Base-by-base conservation (phyloP, 805 yeast species). In the Nematodospora valgi region DNA sequence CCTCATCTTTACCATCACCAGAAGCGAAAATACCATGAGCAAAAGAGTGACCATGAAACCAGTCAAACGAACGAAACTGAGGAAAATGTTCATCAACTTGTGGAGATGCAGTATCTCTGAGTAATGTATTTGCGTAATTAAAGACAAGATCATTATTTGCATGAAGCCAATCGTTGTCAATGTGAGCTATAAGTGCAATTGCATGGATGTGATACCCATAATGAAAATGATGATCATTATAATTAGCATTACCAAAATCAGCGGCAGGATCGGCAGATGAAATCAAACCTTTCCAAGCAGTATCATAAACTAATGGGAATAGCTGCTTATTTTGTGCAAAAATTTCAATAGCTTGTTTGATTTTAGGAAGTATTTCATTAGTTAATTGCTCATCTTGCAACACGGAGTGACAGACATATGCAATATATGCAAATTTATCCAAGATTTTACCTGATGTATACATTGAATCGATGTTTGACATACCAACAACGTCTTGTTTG, bases 401-500 rank as follows among this genome's bases (percentile, higher is more conserved):
- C 13, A 91, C 70, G 42, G 70, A 79, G 36, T 82, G 79, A 24
- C 82, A 78, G 8, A 80, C 86, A 43, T 83, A 83, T 10, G 87
- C 68, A 34, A 93, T 73, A 70, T 84, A 83, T 0, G 98, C 96
- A 59, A 85, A 93, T 61, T 89, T 93, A 46, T 88, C 96, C 32
- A 89, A 64, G 18, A 78, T 71, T 56, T 93, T 91, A 9, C 98
- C 98, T 2, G 95, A 74, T 14, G 86, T 79, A 60, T 91, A 91
- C 85, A 89, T 89, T 0, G 96, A 86, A 43, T 86, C 86, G 8
- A 81, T 64, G 48, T 82, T 64, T n/a, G 82, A 72, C 56, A 71
- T 74, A 12, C 69, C 72, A 4, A 61, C 59, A 23, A 82, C 70
- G 42, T 82, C 85, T 34, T 67, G 75, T 19, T 68, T 49, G 7